Evolutionary conservation across 345 rosid species (phyloP).

Genomic region (Firmiana major): DNA sequence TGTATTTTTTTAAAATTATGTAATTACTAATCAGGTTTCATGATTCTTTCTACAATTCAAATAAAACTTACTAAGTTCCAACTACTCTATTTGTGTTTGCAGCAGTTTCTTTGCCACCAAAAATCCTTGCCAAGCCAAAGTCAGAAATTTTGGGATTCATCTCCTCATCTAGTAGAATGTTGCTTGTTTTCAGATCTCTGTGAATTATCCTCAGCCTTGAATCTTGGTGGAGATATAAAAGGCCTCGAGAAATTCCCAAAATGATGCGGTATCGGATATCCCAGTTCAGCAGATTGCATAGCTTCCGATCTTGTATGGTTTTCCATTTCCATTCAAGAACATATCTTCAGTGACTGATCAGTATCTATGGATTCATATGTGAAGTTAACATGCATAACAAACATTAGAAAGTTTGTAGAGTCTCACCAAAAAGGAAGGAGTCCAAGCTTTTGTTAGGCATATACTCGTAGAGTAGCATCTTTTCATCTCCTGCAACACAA

Average conservation of each 20-base stretch:
- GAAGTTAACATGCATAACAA: neutral
- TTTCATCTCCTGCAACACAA: slow-evolving; percentile 54
- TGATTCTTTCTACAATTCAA: too few species aligned
- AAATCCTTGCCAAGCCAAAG: slow-evolving; percentile 71
- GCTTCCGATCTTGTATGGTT: slow-evolving; percentile 34
- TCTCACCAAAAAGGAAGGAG: slow-evolving; percentile 53
- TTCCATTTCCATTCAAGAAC: slow-evolving; percentile 12
- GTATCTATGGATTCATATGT: neutral
- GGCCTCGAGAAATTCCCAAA: slow-evolving; percentile 66
- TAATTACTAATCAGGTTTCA: neutral
- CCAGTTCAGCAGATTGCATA: slow-evolving; percentile 42
- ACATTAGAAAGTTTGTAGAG: neutral
- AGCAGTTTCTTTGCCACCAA: slow-evolving; percentile 48
- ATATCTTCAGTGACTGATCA: neutral
- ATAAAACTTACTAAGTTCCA: slow-evolving; percentile 63
- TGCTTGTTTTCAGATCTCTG: slow-evolving; percentile 66
- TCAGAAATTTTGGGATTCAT: slow-evolving; percentile 81
- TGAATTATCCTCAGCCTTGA: slow-evolving; percentile 70
- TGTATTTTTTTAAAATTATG: too few species aligned
- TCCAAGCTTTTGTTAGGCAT: slow-evolving; percentile 71
- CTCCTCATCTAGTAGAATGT: slow-evolving; percentile 55
- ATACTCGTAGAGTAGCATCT: slow-evolving; percentile 58
- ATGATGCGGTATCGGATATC: slow-evolving; percentile 42
- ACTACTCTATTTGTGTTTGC: slow-evolving; percentile 57
- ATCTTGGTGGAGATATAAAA: slow-evolving; percentile 71